These are phyloP conservation scores for Penium margaritaceum DNA, from an alignment of 139 green algal genomes.

Conservation along the genomic window DNA sequence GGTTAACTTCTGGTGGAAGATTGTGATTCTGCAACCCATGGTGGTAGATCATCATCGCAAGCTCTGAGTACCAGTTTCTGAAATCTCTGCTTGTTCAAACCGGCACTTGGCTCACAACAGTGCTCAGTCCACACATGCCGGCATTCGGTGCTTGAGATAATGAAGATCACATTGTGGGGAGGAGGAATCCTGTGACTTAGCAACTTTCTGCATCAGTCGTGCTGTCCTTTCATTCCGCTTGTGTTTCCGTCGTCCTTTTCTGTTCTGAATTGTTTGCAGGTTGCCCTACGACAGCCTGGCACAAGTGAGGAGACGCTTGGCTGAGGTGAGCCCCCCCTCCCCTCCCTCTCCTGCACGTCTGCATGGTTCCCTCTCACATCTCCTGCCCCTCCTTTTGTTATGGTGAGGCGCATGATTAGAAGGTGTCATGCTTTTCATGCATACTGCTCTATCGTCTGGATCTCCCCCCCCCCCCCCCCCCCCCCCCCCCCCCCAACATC, in stretches of 20 bases:
- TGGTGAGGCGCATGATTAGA: not conserved
- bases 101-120: not conserved
- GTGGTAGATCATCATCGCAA: no score
- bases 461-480: not conserved
- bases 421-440: not conserved
- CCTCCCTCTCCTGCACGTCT: not conserved
- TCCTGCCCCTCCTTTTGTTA: not conserved
- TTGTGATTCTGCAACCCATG: not conserved
- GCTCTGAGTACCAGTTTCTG: not conserved
- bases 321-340: conserved; percentile 41
- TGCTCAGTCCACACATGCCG: not conserved
- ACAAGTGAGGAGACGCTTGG: conserved; percentile 65
- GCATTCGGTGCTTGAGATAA: not conserved
- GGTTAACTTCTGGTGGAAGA: not conserved
- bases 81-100: not conserved
- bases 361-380: not conserved
- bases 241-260: no score
- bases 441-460: not conserved
- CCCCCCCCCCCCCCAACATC: not conserved
- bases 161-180: not conserved
- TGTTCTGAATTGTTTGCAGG: conserved; percentile 6
- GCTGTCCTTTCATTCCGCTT: no score
- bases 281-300: conserved; percentile 79
- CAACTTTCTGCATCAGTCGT: not conserved
- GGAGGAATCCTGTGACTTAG: not conserved